Base-by-base conservation (phyloP, 169 alveolate genomes). In the Eimeria maxima region DNA sequence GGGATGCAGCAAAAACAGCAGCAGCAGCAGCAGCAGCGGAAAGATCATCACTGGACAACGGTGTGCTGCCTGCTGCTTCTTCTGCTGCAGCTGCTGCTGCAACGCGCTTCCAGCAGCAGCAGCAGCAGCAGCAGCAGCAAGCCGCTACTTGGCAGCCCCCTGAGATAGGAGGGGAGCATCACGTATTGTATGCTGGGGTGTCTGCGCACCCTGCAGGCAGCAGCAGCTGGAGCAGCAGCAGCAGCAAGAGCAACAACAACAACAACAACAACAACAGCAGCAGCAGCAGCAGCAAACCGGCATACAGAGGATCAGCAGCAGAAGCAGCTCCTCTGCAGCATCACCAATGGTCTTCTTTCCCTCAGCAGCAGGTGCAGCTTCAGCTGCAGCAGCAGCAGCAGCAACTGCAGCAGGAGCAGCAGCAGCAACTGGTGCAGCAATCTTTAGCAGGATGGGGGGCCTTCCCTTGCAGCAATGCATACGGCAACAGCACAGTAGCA, bases 101-200 rank as follows among this genome's bases (percentile, higher is more conserved):
- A 33, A 7, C 45, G 14, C 80, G 45, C 80, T 3, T 57, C 47
- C 80, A n/a, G 80, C 80, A 69, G 80, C 80, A 69, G 80, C 80
- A 69, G 80, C 80, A 69, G 44, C 80, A 69, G 80, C 80, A 69
- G 80, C 80, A 69, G 80, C 80, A 69, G 80, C 80, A 69, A 33
- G 45, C 2, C 2, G 80, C 27, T 69, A n/a, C 4, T n/a, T 69
- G 80, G 80, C 45, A 8, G 20, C 20, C 80, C 27, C 20, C 80
- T 27, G 80, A 69, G 27, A 7, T 27, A 5, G 45, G 47, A 10
- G 45, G 80, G 80, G 80, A 69, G 44, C 45, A 42, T n/a, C 44
- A 5, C 47, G 6, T 22, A 16, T n/a, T 57, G 24, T 57, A 13
- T 14, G 10, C 45, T n/a, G 18, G 63, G 57, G 87, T 76, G 33